phyloP scores from a whole-genome alignment of 148 eudicot species.

The Rhododendron molle region DNA sequence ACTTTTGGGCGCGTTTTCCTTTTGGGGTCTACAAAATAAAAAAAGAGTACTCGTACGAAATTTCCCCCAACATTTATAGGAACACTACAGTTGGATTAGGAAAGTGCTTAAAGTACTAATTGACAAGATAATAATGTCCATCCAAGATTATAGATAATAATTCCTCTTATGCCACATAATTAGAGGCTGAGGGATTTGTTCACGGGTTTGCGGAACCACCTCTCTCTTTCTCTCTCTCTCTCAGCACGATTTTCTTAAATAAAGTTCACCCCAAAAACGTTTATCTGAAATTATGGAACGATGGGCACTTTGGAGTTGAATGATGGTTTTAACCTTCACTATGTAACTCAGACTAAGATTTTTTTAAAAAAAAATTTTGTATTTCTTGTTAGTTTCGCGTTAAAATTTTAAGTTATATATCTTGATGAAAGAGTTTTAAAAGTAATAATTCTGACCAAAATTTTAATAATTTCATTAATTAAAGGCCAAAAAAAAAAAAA shows the following conservation, averaged over 20 bases:
- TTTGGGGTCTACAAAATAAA: not conserved
- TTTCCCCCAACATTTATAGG: not conserved
- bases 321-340: not conserved
- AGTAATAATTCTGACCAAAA: not conserved
- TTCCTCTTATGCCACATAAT: not conserved
- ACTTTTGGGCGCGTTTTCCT: not conserved
- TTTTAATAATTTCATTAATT: no score
- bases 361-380: not conserved
- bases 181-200: not conserved
- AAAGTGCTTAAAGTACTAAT: not conserved
- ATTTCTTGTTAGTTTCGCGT: not conserved
- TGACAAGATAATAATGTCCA: not conserved
- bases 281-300: not conserved
- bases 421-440: not conserved
- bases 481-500: not conserved
- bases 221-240: no score
- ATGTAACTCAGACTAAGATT: not conserved
- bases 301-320: not conserved
- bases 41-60: not conserved
- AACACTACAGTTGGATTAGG: not conserved
- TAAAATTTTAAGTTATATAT: not conserved
- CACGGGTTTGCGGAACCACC: not conserved
- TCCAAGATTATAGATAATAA: not conserved
- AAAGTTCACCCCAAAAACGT: no score
- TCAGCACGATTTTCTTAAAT: no score